A percentile compares a stretch with the other conserved stretches of the same genome.
These are phyloP conservation scores for Centaurea solstitialis DNA, from an alignment of 129 eudicot species.

Conservation along the genomic window DNA sequence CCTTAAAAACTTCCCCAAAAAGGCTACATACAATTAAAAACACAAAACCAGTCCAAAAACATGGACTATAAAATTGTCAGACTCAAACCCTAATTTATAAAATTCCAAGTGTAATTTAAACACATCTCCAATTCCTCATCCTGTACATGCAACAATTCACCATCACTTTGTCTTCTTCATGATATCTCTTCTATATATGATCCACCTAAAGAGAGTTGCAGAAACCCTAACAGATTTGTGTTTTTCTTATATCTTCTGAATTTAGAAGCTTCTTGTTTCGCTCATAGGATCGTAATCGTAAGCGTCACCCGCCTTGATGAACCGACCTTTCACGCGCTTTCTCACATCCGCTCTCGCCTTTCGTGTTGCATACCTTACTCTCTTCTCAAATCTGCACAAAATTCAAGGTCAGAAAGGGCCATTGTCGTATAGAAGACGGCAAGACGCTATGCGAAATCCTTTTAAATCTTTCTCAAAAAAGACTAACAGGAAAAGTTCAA, in stretches of 20 bases:
- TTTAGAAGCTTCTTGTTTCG: slow-evolving; percentile 52
- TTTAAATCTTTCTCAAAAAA: background rate
- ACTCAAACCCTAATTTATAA: slow-evolving; percentile 13
- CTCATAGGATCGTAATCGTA: slow-evolving; percentile 79
- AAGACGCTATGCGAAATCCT: background rate
- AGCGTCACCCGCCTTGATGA: slow-evolving; percentile 81
- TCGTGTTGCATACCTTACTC: slow-evolving; percentile 74
- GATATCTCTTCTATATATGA: background rate
- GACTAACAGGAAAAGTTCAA: too few relatives aligned
- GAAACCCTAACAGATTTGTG: background rate
- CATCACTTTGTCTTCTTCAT: background rate
- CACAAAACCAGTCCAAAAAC: slow-evolving; percentile 21
- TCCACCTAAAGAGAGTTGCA: slow-evolving; percentile 1
- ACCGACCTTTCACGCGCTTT: slow-evolving; percentile 83
- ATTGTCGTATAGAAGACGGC: background rate
- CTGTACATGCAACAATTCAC: slow-evolving; percentile 13
- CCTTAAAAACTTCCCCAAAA: slow-evolving; percentile 15
- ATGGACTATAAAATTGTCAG: slow-evolving; percentile 27
- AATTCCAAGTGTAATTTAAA: slow-evolving; percentile 23
- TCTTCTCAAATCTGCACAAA: slow-evolving; percentile 68
- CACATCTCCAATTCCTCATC: slow-evolving; percentile 9
- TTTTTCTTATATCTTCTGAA: slow-evolving; percentile 15
- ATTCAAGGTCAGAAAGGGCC: background rate
- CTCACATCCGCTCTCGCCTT: slow-evolving; percentile 91
- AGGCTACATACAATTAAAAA: slow-evolving; percentile 24